phyloP scores from a whole-genome alignment of 768 basidiomycete species.

The Mycena venus region DNA sequence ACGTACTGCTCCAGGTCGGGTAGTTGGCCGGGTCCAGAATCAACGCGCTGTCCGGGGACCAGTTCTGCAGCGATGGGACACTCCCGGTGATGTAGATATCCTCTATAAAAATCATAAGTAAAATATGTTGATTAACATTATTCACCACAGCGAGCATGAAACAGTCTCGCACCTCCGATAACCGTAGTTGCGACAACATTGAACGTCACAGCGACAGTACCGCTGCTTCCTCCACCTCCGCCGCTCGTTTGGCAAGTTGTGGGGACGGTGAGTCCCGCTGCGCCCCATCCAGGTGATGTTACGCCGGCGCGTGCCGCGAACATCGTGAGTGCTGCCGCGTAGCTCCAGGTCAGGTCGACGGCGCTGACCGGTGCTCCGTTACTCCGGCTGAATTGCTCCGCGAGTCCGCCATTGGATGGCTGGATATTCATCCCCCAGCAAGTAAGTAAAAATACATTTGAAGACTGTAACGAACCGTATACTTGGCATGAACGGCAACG shows the following conservation, averaged over 20 bases:
- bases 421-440: not conserved
- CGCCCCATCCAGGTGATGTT: constrained; percentile 73
- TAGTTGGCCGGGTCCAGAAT: constrained; percentile 68
- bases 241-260: constrained; percentile 53
- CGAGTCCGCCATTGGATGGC: constrained; percentile 68
- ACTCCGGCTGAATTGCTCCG: constrained; percentile 72
- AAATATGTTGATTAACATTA: not conserved
- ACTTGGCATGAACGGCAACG: constrained; percentile 65
- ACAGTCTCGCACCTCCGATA: constrained; percentile 66
- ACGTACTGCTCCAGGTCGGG: constrained; percentile 79
- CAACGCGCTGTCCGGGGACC: constrained; percentile 71
- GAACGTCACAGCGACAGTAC: constrained; percentile 57
- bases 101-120: constrained; percentile 57
- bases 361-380: constrained; percentile 71
- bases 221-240: constrained; percentile 36
- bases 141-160: constrained; percentile 14
- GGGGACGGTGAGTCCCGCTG: constrained; percentile 65
- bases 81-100: constrained; percentile 79
- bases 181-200: constrained; percentile 73
- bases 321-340: constrained; percentile 76
- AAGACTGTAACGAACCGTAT: constrained; percentile 51
- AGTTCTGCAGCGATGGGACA: constrained; percentile 66
- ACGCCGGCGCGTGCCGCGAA: constrained; percentile 65
- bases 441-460: not conserved
- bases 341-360: constrained; percentile 81